Conservation (phyloP, 192 early-diverging fungal species). For the Pilaira anomala region DNA sequence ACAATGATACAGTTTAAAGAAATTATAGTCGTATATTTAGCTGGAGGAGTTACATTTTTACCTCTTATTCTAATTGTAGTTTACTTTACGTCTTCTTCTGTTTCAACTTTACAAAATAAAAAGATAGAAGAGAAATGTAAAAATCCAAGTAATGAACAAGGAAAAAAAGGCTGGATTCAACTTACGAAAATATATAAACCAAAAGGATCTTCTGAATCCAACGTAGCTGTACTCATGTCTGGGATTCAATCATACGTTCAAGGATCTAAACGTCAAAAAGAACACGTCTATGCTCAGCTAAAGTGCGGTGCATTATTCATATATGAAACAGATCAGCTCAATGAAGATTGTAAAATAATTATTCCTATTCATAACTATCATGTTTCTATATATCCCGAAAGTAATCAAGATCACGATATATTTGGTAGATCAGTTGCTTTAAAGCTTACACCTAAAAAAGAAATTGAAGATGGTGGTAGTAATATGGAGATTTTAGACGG, state of each 20-base stretch:
- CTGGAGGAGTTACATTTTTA: conserved; percentile 12
- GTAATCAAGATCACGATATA: conserved; percentile 55
- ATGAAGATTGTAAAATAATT: conserved; percentile 71
- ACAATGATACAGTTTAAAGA: conserved; percentile 1
- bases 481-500: not conserved
- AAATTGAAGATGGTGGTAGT: conserved; percentile 8
- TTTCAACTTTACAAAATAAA: not conserved
- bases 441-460: conserved; percentile 33
- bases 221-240: not conserved
- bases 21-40: conserved; percentile 5
- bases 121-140: not conserved
- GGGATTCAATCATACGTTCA: conserved; percentile 17
- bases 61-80: conserved; percentile 8
- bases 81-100: not conserved
- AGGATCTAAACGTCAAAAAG: conserved; percentile 4
- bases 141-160: not conserved
- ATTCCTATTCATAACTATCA: conserved; percentile 66
- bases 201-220: not conserved
- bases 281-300: conserved; percentile 59
- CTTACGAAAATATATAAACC: conserved; percentile 11
- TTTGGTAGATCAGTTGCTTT: conserved; percentile 56
- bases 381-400: conserved; percentile 52
- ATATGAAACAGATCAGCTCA: conserved; percentile 65
- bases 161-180: conserved; percentile 13
- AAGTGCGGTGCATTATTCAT: conserved; percentile 76